Evolutionary conservation across 148 eudicot species (phyloP), one percentile per base, ranked within the genome.

Genomic region (Camellia granthamiana): DNA sequence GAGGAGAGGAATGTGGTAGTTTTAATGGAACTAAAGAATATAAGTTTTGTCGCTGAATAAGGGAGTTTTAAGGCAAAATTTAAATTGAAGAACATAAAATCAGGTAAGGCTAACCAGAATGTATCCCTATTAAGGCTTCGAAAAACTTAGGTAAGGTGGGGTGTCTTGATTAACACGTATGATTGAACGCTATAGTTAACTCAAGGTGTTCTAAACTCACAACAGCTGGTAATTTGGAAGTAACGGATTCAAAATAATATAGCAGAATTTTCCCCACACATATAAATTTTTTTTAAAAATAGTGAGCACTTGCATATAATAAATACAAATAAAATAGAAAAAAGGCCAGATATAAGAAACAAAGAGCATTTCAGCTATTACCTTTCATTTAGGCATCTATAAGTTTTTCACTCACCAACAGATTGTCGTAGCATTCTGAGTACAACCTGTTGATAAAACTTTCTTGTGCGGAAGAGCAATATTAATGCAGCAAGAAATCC

Each of bases 401-500:
- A 3, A 3, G 3, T 59, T 3, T n/a, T 70, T 71, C 66, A 79
- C 69, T 70, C 47, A 61, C 76, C 65, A 9, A 14, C 47, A 8
- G 78, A 38, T 11, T 77, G 77, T 10, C 12, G 80, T 75, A 87
- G 75, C 81, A 87, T 84, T 77, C 81, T 71, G 21, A 80, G 51
- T 47, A 91, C 65, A 21, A 87, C 84, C 23, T 72, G 82, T 70
- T 81, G 67, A 78, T 91, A 93, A 71, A 89, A 91, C 60, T 47
- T 77, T 80, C 81, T 84, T 66, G 97, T 93, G 75, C 80, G 83
- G 75, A 86, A 63, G 18, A 83, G 84, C 85, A 93, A 71, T 19
- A 47, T 85, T 42, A 88, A 51, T 2, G 93, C 89, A 74, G 83
- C 79, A 70, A 90, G 77, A 56, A 85, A 89, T 6, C 95, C 95